Conservation (phyloP, 1,284 basidiomycete genomes). For the Porogramme epimiltina region DNA sequence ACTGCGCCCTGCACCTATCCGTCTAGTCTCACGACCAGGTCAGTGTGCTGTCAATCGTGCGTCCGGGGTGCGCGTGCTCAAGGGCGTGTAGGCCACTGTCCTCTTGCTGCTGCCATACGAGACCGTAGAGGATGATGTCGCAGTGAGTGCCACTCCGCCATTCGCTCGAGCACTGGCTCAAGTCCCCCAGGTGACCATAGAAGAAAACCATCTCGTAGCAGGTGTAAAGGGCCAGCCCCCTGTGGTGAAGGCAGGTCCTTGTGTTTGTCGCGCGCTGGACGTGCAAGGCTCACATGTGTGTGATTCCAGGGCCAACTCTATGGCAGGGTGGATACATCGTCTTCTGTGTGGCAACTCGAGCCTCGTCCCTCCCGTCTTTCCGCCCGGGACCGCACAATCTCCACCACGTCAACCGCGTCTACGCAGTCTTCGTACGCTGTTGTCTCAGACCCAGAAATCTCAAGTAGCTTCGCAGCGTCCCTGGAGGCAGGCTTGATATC, state of each 20-base stretch:
- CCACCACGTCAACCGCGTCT: constrained; percentile 71
- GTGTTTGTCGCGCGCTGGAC: not conserved
- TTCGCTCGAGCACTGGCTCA: constrained; percentile 4
- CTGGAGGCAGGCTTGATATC: constrained; percentile 71
- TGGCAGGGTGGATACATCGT: constrained; percentile 59
- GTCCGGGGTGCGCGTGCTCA: not conserved
- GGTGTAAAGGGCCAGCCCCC: constrained; percentile 68
- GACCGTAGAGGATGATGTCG: constrained; percentile 67
- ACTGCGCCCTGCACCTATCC: constrained; percentile 5
- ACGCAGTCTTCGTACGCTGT: constrained; percentile 78
- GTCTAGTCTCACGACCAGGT: constrained; percentile 47
- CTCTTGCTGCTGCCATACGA: constrained; percentile 71
- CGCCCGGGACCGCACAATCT: constrained; percentile 68
- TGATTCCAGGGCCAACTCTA: constrained; percentile 65
- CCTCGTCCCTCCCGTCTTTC: constrained; percentile 53
- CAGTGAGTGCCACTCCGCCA: constrained; percentile 45
- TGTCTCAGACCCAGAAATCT: constrained; percentile 76
- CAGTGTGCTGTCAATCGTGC: constrained; percentile 6
- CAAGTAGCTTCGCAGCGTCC: constrained; percentile 78
- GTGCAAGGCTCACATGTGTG: not conserved
- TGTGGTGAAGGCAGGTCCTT: constrained; percentile 56
- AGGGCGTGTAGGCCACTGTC: constrained; percentile 64
- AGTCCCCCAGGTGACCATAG: constrained; percentile 63
- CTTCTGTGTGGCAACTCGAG: constrained; percentile 77
- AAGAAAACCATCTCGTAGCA: constrained; percentile 68